Conservation (phyloP, 345 rosid genomes). For the Psidium friedrichsthalianum region DNA sequence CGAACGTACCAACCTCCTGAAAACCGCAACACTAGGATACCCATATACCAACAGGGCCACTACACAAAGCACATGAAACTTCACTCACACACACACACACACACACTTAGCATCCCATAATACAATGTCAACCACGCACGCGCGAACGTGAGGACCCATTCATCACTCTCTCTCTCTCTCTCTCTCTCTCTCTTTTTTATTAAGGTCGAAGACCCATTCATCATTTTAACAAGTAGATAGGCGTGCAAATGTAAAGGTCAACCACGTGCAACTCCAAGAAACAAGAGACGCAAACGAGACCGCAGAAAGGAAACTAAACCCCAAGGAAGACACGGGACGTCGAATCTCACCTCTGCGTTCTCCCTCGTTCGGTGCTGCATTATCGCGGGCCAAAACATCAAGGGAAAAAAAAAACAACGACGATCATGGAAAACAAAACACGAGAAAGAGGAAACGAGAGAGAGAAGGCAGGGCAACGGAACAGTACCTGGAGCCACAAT, state of each 20-base stretch:
- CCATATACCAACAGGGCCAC: background rate
- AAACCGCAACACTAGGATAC: background rate
- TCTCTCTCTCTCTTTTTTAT: too few relatives aligned
- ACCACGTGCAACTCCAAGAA: too few relatives aligned
- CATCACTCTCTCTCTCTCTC: too few relatives aligned
- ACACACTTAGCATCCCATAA: background rate
- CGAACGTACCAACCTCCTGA: background rate
- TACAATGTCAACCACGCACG: background rate
- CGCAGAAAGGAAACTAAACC: background rate
- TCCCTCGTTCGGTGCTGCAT: background rate
- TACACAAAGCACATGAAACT: background rate
- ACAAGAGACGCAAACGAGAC: background rate
- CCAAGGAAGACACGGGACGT: background rate
- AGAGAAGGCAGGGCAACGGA: background rate
- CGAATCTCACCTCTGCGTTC: background rate
- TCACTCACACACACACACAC: background rate
- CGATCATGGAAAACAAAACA: background rate
- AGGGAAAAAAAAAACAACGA: background rate
- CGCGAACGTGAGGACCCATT: background rate
- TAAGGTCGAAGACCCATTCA: too few relatives aligned
- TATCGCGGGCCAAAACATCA: background rate
- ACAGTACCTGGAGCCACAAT: background rate
- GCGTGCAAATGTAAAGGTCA: too few relatives aligned
- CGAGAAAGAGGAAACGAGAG: background rate
- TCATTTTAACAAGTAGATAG: too few relatives aligned